phyloP scores from a whole-genome alignment of 371 early-diverging fungal genomes.

The Mortierella sp. region DNA sequence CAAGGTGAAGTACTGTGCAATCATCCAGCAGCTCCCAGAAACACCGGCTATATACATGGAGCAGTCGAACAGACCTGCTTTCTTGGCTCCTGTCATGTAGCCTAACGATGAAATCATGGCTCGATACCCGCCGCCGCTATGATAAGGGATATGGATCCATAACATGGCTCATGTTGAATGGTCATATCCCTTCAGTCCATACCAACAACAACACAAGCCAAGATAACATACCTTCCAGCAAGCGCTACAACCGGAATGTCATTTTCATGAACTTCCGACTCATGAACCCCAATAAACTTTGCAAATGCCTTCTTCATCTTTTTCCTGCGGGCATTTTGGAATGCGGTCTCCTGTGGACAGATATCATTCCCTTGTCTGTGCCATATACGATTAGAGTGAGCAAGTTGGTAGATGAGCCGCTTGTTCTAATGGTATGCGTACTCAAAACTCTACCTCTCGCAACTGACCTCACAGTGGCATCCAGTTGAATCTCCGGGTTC shows the following conservation, averaged over 20 bases:
- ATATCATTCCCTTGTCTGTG: conserved; percentile 55
- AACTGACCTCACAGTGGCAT: conserved; percentile 43
- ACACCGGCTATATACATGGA: conserved; percentile 69
- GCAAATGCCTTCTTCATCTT: conserved; percentile 69
- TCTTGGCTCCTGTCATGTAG: conserved; percentile 65
- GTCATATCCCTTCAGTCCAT: no score
- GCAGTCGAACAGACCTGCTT: conserved; percentile 65
- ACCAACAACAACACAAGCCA: no score
- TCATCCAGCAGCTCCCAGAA: conserved; percentile 67
- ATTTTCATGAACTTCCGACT: conserved; percentile 61
- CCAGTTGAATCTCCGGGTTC: conserved; percentile 52
- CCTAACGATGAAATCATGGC: conserved; percentile 74
- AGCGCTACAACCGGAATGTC: conserved; percentile 76
- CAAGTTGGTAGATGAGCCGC: not conserved
- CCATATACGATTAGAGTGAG: not conserved
- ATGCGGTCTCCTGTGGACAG: conserved; percentile 61
- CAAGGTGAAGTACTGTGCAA: conserved; percentile 55
- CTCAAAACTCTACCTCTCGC: not conserved
- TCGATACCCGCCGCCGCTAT: conserved; percentile 76
- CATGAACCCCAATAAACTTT: conserved; percentile 72
- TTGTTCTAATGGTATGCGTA: no score
- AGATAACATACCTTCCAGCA: conserved; percentile 64
- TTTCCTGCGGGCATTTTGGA: conserved; percentile 58
- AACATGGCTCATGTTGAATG: no score
- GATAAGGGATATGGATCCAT: not conserved